Evolutionary conservation across 2,329 filamentous ascomycete genomes (phyloP).

Genomic region (Colletotrichum orchidophilum): DNA sequence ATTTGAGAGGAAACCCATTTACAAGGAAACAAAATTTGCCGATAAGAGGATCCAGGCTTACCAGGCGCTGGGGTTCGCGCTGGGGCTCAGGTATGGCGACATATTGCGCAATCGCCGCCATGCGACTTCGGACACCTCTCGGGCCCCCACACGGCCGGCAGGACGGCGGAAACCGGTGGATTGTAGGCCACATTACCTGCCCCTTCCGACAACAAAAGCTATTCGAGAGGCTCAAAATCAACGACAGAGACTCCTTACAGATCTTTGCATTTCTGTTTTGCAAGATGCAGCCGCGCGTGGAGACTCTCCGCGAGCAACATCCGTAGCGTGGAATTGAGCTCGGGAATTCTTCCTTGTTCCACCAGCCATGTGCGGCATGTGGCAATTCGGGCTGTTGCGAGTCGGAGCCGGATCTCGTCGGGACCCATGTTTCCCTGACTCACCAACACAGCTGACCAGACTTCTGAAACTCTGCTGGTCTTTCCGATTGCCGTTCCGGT

Average conservation of each 20-base stretch:
- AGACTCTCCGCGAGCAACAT: neutral
- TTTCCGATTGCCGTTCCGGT: conserved; percentile 9
- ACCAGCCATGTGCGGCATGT: neutral
- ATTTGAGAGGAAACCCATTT: neutral
- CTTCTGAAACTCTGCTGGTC: conserved; percentile 14
- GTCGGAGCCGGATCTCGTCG: conserved; percentile 8
- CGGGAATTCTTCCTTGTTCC: neutral
- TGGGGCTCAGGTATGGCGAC: conserved; percentile 21
- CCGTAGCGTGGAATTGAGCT: neutral
- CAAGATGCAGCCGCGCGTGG: neutral
- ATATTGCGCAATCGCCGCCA: conserved; percentile 27
- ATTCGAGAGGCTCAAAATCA: neutral
- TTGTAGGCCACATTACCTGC: neutral
- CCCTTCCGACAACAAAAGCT: neutral
- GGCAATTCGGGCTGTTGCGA: neutral
- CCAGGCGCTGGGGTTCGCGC: neutral
- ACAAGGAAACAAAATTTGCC: neutral
- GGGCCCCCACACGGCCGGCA: conserved; percentile 17
- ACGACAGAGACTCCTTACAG: neutral
- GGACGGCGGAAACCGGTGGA: conserved; percentile 1
- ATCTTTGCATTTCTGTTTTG: neutral
- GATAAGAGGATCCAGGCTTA: conserved; percentile 17
- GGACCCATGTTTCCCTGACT: neutral
- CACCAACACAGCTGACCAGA: conserved; percentile 6
- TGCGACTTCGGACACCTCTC: conserved; percentile 17